phyloP scores from a whole-genome alignment of 2,329 filamentous ascomycete species.

The Penicillium sp. region DNA sequence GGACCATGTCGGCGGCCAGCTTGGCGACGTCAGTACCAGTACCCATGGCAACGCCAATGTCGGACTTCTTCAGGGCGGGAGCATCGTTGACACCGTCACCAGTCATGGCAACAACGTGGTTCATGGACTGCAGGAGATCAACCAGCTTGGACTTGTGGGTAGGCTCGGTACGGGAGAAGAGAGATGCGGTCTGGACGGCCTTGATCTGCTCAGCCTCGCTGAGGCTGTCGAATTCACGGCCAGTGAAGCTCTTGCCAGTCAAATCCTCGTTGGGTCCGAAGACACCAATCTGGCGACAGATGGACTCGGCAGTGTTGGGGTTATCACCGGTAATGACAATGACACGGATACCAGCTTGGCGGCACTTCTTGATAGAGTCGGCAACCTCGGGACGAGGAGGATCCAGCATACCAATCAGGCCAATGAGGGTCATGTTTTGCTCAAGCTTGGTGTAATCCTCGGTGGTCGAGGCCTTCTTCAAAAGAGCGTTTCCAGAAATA shows the following conservation, averaged over 20 bases:
- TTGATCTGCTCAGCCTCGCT: constrained; percentile 78
- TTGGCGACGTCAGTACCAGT: constrained; percentile 97
- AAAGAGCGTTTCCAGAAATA: constrained; percentile 70
- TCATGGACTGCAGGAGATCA: constrained; percentile 88
- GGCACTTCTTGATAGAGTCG: constrained; percentile 84
- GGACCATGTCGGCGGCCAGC: constrained; percentile 96
- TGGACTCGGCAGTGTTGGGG: constrained; percentile 95
- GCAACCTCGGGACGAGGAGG: constrained; percentile 92
- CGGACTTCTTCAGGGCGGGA: constrained; percentile 95
- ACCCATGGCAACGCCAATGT: constrained; percentile 99
- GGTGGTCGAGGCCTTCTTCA: constrained; percentile 78
- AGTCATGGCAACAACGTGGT: constrained; percentile 98
- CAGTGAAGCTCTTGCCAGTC: constrained; percentile 90
- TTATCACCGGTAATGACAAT: constrained; percentile 99
- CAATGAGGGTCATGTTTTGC: constrained; percentile 91
- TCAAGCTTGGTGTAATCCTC: constrained; percentile 85
- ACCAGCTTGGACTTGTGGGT: constrained; percentile 97
- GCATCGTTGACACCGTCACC: constrained; percentile 99
- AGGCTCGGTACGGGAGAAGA: constrained; percentile 96
- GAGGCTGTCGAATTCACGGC: constrained; percentile 89
- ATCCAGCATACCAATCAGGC: constrained; percentile 94
- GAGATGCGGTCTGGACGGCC: constrained; percentile 81
- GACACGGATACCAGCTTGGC: constrained; percentile 90
- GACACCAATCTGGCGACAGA: constrained; percentile 95
- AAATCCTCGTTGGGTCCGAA: constrained; percentile 84